phyloP scores from a whole-genome alignment of 1,284 basidiomycete genomes.

The Melampsora larici-populina region DNA sequence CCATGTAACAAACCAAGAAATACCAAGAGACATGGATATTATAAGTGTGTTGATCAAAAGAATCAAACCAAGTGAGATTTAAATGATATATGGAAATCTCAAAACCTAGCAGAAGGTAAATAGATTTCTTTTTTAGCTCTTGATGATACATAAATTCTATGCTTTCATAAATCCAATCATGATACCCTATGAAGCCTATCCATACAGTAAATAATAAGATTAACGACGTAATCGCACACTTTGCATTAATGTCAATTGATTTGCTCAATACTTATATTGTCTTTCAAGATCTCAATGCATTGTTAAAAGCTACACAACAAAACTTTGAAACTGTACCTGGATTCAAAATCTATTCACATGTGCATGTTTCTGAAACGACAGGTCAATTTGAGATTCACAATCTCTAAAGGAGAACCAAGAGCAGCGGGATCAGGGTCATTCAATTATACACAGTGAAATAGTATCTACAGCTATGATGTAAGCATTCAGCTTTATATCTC shows the following conservation, averaged over 20 bases:
- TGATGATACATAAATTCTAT: too few relatives aligned
- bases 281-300: conserved; percentile 67
- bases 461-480: conserved; percentile 23
- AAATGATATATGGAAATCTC: too few relatives aligned
- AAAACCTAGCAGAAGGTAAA: too few relatives aligned
- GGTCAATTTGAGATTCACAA: conserved; percentile 57
- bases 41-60: too few relatives aligned
- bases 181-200: conserved; percentile 39
- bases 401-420: conserved; percentile 66
- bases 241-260: conserved; percentile 75
- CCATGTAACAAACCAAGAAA: too few relatives aligned
- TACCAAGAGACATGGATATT: too few relatives aligned
- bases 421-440: conserved; percentile 87
- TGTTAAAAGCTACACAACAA: conserved; percentile 70
- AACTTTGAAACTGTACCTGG: conserved; percentile 69
- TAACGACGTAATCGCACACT: too few relatives aligned
- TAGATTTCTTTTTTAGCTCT: too few relatives aligned
- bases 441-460: conserved; percentile 1
- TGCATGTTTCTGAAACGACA: conserved; percentile 72
- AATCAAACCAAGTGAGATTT: too few relatives aligned
- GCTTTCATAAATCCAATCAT: too few relatives aligned
- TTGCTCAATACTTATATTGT: conserved; percentile 76
- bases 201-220: conserved; percentile 64
- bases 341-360: conserved; percentile 67
- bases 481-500: background rate